A percentile compares a stretch with the other conserved stretches of the same genome.
Evolutionary conservation across 495 filamentous ascomycete species (phyloP).

Genomic region (Penicillium cataractarum): DNA sequence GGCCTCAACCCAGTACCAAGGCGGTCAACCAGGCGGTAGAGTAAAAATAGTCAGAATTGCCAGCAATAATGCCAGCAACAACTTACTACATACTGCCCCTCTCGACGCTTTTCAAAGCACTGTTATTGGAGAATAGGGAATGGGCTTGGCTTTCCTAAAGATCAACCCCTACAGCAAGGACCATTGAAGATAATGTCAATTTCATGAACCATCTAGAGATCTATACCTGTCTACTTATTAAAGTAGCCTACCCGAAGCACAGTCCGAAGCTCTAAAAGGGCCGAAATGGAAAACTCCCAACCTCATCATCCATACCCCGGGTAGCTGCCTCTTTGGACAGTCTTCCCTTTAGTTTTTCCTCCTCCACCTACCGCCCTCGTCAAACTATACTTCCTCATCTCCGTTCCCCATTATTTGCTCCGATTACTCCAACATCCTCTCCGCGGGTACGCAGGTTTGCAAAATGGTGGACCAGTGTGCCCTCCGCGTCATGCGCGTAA

Average conservation of each 20-base stretch:
- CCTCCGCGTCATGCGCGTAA: conserved; percentile 25
- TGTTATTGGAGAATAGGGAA: background rate
- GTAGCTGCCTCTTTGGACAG: background rate
- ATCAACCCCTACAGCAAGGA: background rate
- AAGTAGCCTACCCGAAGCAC: background rate
- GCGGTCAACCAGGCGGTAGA: background rate
- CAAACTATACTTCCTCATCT: background rate
- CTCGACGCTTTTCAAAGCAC: too few relatives aligned
- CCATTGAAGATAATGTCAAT: background rate
- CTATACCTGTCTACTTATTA: background rate
- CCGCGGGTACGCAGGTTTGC: background rate
- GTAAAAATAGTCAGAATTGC: background rate
- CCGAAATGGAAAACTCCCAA: background rate
- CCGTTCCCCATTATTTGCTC: background rate
- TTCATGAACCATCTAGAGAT: background rate
- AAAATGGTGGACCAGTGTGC: conserved; percentile 24
- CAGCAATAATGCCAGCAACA: background rate
- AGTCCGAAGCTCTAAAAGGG: background rate
- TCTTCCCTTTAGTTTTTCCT: background rate
- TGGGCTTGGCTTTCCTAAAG: background rate
- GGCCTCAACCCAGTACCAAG: background rate
- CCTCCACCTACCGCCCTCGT: background rate
- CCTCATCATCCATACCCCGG: background rate
- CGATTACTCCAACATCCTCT: background rate
- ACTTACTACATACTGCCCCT: too few relatives aligned